A percentile compares a stretch with the other conserved stretches of the same genome.
Conservation (phyloP, 805 yeast species). For the Sungouiozyma intestinalis region DNA sequence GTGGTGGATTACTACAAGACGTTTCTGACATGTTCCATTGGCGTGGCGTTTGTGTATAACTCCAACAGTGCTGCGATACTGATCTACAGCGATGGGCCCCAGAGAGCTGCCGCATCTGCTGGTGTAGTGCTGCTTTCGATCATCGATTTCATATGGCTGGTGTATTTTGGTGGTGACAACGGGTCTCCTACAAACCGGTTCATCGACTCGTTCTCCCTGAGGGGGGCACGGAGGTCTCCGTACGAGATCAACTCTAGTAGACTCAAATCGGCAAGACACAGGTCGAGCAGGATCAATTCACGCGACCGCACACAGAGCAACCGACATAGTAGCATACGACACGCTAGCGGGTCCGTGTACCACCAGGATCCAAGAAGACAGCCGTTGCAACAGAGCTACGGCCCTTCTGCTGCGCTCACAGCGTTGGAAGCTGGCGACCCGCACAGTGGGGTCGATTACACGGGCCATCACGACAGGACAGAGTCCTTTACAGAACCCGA, state of each 20-base stretch:
- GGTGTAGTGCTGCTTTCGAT: constrained; percentile 80
- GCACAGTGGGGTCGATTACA: not conserved
- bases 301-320: constrained; percentile 3
- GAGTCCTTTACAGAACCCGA: too few relatives aligned
- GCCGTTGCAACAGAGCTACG: constrained; percentile 23
- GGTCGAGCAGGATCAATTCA: constrained; percentile 3
- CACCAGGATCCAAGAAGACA: constrained; percentile 1
- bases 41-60: constrained; percentile 72
- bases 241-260: constrained; percentile 15
- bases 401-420: constrained; percentile 45
- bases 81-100: constrained; percentile 57
- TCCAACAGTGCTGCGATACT: constrained; percentile 75
- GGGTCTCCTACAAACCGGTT: constrained; percentile 79
- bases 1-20: constrained; percentile 59
- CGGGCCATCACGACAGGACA: not conserved
- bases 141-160: constrained; percentile 73
- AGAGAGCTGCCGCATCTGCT: constrained; percentile 80
- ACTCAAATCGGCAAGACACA: constrained; percentile 19
- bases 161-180: constrained; percentile 84
- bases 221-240: constrained; percentile 34
- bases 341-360: not conserved
- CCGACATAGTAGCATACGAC: constrained; percentile 1
- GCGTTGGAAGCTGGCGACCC: constrained; percentile 47
- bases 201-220: constrained; percentile 71
- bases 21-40: constrained; percentile 31